Evolutionary conservation across 768 basidiomycete species (phyloP), one percentile per base, ranked within the genome.

Genomic region (Mrakia gelida): DNA sequence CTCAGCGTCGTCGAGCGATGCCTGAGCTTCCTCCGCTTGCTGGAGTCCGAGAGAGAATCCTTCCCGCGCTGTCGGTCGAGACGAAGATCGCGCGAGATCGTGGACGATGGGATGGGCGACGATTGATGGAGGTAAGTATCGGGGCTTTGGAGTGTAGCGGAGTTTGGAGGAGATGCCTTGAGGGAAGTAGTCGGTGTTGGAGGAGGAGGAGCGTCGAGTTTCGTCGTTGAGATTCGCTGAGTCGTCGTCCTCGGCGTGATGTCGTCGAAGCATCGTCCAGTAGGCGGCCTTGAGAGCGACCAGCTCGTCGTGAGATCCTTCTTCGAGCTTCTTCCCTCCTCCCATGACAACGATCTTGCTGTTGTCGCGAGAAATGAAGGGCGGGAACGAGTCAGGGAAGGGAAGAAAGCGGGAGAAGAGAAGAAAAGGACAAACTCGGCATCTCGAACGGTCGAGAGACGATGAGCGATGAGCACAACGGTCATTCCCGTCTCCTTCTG

Each of bases 251-350:
- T 45, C 62, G 28, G 45, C 75, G 59, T 75, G 63, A 28, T 75
- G 75, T 28, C 63, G 75, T 32, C 67, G 63, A 3, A 75, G 26
- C 63, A 75, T 65, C 21, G 45, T n/a, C 15, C 21, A 73, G 67
- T 79, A 81, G 0, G 71, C 75, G 11, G 45, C 71, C 34, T 75
- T 54, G 5, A 74, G 78, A 18, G 76, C 76, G 30, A 82, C 56
- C 1, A 84, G 80, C 71, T 81, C 79, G 49, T 83, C 81, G 75
- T 83, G 83, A 0, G 80, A 81, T 5, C 84, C 84, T 34, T 80
- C 75, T 61, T 81, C 80, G 21, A 80, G 76, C 3, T 80, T 59
- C 16, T 67, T 77, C 23, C 84, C 84, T 5, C 71, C n/a, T 4
- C 75, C 59, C 80, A 84, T 82, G 62, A 84, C 83, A 18, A 81